phyloP scores from a whole-genome alignment of 2,329 filamentous ascomycete species.

The Colletotrichum sp. region DNA sequence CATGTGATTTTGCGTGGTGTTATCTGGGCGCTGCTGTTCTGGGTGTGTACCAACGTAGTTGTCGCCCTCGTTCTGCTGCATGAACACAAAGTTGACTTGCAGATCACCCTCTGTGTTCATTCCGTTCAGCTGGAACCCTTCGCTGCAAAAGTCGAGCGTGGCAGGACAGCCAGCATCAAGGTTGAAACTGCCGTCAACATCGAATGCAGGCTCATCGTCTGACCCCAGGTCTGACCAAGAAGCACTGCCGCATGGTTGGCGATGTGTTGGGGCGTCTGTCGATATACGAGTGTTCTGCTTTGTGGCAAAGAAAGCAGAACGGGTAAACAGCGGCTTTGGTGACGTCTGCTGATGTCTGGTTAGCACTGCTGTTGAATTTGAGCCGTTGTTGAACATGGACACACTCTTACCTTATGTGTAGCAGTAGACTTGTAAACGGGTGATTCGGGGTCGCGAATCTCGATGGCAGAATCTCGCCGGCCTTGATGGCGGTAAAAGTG shows the following conservation, averaged over 20 bases:
- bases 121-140: neutral
- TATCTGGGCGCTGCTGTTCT: slow-evolving; percentile 5
- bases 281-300: neutral
- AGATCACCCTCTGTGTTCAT: neutral
- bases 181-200: neutral
- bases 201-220: neutral
- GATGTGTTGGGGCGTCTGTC: neutral
- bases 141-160: neutral
- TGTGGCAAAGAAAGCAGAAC: slow-evolving; percentile 7
- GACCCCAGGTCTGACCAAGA: slow-evolving; percentile 11
- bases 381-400: neutral
- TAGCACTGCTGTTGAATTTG: neutral
- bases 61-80: neutral
- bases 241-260: neutral
- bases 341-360: neutral
- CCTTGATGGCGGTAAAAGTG: slow-evolving; percentile 16
- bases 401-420: neutral
- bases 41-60: neutral
- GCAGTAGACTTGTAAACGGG: slow-evolving; percentile 14
- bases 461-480: slow-evolving; percentile 15
- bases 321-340: neutral
- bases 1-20: neutral
- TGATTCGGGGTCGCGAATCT: slow-evolving; percentile 15
- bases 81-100: slow-evolving; percentile 17
- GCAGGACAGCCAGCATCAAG: neutral